Conservation (phyloP, 2,329 filamentous ascomycete genomes). For the Dichotomopilus funicola region DNA sequence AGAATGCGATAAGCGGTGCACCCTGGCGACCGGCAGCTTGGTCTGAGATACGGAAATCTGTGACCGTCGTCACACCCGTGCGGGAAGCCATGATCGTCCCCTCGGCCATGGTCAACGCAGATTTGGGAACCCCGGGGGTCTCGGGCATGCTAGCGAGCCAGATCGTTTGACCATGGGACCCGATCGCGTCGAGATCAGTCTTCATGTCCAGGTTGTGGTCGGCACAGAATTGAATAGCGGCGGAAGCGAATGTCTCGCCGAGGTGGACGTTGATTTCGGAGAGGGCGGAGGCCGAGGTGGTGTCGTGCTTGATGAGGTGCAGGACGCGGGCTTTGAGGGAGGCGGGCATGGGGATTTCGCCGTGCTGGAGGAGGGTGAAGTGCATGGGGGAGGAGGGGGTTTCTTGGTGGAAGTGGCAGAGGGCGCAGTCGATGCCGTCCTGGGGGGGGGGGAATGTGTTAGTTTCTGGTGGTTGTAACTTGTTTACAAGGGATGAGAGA, state of each 20-base stretch:
- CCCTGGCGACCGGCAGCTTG: slow-evolving; percentile 50
- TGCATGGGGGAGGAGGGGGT: slow-evolving; percentile 46
- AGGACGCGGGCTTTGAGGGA: slow-evolving; percentile 51
- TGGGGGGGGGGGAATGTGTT: no score
- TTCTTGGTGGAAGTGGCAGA: slow-evolving; percentile 50
- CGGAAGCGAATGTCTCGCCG: slow-evolving; percentile 49
- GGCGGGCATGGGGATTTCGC: slow-evolving; percentile 47
- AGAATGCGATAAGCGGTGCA: slow-evolving; percentile 50
- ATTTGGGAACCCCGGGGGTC: slow-evolving; percentile 35
- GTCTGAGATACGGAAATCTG: slow-evolving; percentile 51
- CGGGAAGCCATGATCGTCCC: slow-evolving; percentile 47
- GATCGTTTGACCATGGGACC: slow-evolving; percentile 54
- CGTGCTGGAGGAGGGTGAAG: slow-evolving; percentile 51
- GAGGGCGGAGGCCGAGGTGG: slow-evolving; percentile 45
- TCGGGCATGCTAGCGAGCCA: slow-evolving; percentile 50
- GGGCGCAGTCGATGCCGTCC: slow-evolving; percentile 49
- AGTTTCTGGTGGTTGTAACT: slow-evolving; percentile 3
- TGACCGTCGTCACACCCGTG: slow-evolving; percentile 53
- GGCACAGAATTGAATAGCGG: slow-evolving; percentile 44
- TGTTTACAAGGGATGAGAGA: no score
- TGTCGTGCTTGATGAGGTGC: slow-evolving; percentile 49
- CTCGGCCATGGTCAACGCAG: slow-evolving; percentile 51
- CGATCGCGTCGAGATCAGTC: slow-evolving; percentile 44
- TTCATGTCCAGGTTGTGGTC: slow-evolving; percentile 37
- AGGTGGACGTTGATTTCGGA: slow-evolving; percentile 52